Conservation (phyloP, 768 basidiomycete species). For the Naganishia friedmannii region DNA sequence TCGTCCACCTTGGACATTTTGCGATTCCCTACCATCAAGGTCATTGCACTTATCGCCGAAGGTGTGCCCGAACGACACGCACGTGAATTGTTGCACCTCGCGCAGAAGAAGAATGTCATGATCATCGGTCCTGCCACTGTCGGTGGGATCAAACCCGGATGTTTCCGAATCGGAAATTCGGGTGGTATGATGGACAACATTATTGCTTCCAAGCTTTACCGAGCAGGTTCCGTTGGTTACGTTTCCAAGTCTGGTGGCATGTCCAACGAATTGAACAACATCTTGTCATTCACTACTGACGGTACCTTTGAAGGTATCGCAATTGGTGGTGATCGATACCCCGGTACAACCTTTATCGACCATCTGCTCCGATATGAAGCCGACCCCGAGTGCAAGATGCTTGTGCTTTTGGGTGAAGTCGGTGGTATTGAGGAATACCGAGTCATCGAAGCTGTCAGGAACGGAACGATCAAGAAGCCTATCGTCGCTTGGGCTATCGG, state of each 20-base stretch:
- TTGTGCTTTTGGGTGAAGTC: conserved; percentile 96
- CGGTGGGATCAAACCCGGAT: conserved; percentile 98
- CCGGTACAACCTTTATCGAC: conserved; percentile 97
- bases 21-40: conserved; percentile 64
- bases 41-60: conserved; percentile 92
- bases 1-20: conserved; percentile 89
- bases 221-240: conserved; percentile 93
- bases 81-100: conserved; percentile 87
- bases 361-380: conserved; percentile 95
- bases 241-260: conserved; percentile 99
- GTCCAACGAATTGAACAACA: conserved; percentile 99
- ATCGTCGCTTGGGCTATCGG: conserved; percentile 99
- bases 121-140: conserved; percentile 97
- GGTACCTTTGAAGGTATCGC: conserved; percentile 99
- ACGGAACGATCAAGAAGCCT: conserved; percentile 90
- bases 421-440: conserved; percentile 99
- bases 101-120: conserved; percentile 77
- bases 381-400: conserved; percentile 97
- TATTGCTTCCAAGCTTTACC: conserved; percentile 97
- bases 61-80: conserved; percentile 98
- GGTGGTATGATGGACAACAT: conserved; percentile 99
- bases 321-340: conserved; percentile 99
- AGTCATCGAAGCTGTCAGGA: conserved; percentile 95
- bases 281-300: conserved; percentile 90
- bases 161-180: conserved; percentile 99